A percentile compares a stretch with the other conserved stretches of the same genome.
These are phyloP conservation scores for Corymbia citriodora DNA, from an alignment of 441 rosid species.

Conservation along the genomic window DNA sequence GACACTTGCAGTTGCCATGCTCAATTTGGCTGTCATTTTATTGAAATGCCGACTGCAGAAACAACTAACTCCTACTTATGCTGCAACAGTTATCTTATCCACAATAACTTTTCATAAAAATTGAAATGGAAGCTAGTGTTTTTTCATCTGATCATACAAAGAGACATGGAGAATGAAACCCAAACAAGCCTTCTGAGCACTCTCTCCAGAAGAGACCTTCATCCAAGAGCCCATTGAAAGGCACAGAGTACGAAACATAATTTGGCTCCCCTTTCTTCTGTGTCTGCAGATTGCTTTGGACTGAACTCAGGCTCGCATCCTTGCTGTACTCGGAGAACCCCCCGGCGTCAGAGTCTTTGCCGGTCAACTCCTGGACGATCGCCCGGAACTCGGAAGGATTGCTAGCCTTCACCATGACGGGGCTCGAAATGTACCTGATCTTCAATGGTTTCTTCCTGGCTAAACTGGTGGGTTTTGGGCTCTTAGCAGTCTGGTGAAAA, in stretches of 20 bases:
- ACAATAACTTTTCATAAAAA: background rate
- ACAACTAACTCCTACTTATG: background rate
- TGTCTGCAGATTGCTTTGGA: background rate
- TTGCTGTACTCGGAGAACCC: background rate
- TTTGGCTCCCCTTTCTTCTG: background rate
- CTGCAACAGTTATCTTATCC: background rate
- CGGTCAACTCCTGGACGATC: constrained; percentile 45
- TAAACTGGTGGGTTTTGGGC: background rate
- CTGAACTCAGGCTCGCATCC: background rate
- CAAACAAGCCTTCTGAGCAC: background rate
- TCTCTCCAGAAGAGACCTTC: background rate
- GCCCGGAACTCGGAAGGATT: constrained; percentile 38
- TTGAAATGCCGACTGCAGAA: background rate
- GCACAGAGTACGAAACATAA: background rate
- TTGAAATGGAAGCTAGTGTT: background rate
- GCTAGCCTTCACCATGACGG: constrained; percentile 30
- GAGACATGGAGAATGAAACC: background rate
- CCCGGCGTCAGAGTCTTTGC: constrained; percentile 22
- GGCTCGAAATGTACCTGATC: constrained; percentile 40
- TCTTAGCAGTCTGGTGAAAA: background rate
- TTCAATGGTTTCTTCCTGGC: constrained; percentile 21
- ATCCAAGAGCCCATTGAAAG: background rate
- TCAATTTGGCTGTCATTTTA: background rate
- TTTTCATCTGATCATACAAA: background rate
- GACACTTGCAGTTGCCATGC: background rate